Base-by-base conservation (phyloP, 2,329 filamentous ascomycete species). In the Phialophora verrucosa region DNA sequence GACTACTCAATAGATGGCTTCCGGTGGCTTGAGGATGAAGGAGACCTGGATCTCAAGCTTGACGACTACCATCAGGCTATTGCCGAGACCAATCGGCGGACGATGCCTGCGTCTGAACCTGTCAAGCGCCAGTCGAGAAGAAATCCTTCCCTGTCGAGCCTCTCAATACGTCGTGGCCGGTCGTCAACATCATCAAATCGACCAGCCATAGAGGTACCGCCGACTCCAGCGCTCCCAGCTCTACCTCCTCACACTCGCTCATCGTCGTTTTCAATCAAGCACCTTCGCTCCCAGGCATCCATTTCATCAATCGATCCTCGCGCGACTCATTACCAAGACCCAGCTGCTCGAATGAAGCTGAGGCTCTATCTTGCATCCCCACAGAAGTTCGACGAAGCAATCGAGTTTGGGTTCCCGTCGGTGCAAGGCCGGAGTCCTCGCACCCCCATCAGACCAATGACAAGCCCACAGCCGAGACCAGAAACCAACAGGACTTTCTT, bases 361-460 rank as follows among this genome's bases (percentile, higher is more conserved):
- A 88, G 93, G 12, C 88, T 92, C 6, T 97, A 93, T 74, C 85
- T 97, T 23, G 91, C 91, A 7, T 96, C 93, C 1, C 91, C 93
- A 0, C 91, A 96, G 72, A 97, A 96, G 76, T 98, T 98, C 73
- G 94, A 98, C 75, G 94, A 98, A 78, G 93, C 92, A 1, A 87
- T 98, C 60, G 91, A 96, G 76, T 97, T 96, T 78, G 94, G 94
- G 0, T 98, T 97, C 73, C 92, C 93, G 0, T 76, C 81, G 4
- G 66, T 81, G 65, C 74, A 81, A 64, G 68, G 76, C 11, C 59
- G 55, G 59, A 35, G 42, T 25, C 64, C 64, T 27, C 50, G 59
- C 44, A 59, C 60, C 25, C 65, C 32, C n/a, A 42, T 70, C 14
- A 64, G 59, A 68, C 74, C 51, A 58, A 71, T 29, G 69, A 73